Evolutionary conservation across 2,329 filamentous ascomycete genomes (phyloP).

Genomic region (Cordyceps militaris): DNA sequence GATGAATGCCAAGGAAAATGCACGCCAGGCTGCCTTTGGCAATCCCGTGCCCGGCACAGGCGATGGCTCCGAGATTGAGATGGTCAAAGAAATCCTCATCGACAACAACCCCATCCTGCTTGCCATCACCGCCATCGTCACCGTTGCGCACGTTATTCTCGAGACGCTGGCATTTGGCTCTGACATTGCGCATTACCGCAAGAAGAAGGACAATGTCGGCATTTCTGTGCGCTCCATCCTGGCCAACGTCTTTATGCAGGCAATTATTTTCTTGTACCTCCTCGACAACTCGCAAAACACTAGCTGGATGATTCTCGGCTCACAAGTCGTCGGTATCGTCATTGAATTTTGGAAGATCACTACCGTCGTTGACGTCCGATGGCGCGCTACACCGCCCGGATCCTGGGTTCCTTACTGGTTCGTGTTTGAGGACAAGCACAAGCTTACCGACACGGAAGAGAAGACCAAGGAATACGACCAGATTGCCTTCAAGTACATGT

Average conservation of each 20-base stretch:
- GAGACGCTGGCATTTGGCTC: conserved; percentile 96
- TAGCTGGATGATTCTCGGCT: conserved; percentile 96
- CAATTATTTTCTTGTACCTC: conserved; percentile 91
- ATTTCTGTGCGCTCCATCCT: conserved; percentile 94
- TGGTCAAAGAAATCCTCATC: conserved; percentile 91
- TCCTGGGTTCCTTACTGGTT: conserved; percentile 73
- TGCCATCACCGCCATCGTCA: conserved; percentile 75
- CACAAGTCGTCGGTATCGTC: conserved; percentile 73
- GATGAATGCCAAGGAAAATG: conserved; percentile 76
- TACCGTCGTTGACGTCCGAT: conserved; percentile 81
- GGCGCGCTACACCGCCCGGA: conserved; percentile 61
- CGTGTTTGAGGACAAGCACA: conserved; percentile 92
- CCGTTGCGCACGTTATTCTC: conserved; percentile 85
- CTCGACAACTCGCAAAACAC: conserved; percentile 97
- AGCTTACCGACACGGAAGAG: conserved; percentile 88
- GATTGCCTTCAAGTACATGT: conserved; percentile 96
- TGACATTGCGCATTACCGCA: conserved; percentile 95
- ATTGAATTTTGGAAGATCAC: conserved; percentile 88
- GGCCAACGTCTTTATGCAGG: conserved; percentile 96
- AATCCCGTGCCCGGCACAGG: conserved; percentile 66
- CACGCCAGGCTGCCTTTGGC: conserved; percentile 69
- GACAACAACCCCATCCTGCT: conserved; percentile 93
- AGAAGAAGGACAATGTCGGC: conserved; percentile 98
- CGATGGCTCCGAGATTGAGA: conserved; percentile 90
- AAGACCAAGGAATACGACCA: conserved; percentile 98